Base-by-base conservation (phyloP, 306 rosid genomes). In the Cucurbita pepo region DNA sequence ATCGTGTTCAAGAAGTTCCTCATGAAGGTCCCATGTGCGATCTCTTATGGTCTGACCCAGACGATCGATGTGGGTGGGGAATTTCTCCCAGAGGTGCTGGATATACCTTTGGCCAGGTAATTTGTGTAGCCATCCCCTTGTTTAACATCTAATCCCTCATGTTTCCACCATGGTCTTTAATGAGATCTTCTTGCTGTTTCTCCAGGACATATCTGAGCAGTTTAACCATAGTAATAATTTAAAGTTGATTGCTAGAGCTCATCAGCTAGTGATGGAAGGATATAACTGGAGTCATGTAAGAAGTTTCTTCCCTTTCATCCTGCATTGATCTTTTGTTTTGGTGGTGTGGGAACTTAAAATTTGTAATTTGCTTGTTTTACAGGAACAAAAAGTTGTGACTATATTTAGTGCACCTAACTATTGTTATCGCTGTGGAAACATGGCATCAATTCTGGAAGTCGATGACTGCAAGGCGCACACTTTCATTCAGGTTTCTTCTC, bases 1-100 rank as follows among this genome's bases (percentile, higher is more conserved):
- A 92, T 71, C 97, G 95, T n/a, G 97, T 92, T 74, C 97, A 92
- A 87, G 97, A 92, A 87, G 97, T 92, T 82, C 97, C 97, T 72
- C 96, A 92, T 9, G 96, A 89, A 80, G 97, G 97, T 54, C 97
- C 96, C 55, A 92, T 92, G 97, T 92, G 96, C 73, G 97, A 92
- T 78, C 97, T 92, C 78, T 81, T 92, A 64, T 92, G 97, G 97
- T 92, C 96, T 64, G 96, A 92, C 56, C 97, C 97, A 3, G 97
- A 91, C 83, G 97, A 91, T 80, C 89, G 97, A 14, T 91, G 97
- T 77, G 97, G 97, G 63, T 92, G 96, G 97, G 97, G 97, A 34
- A 92, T 89, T 88, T 92, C 97, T 72, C 96, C 96, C 6, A 82
- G 97, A 72, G 96, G 97, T 74, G 97, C 97, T 77, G 96, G 96